Percentiles rank a stretch among this genome's conserved stretches.
phyloP scores from a whole-genome alignment of 1,284 basidiomycete genomes.

The Rhodofomes roseus region DNA sequence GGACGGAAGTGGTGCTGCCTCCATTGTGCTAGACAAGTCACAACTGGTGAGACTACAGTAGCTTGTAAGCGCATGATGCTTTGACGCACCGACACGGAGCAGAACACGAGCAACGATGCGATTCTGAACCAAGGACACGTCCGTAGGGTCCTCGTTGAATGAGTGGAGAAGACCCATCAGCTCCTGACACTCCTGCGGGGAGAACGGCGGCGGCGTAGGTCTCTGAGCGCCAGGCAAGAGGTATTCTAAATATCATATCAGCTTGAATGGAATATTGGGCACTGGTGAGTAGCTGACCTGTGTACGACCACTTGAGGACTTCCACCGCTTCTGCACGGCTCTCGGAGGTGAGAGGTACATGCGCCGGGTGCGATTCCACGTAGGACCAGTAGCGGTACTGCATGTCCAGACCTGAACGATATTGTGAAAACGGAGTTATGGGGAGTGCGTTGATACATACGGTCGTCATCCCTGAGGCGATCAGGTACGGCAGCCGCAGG shows the following conservation, averaged over 20 bases:
- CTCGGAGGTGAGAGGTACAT: slow-evolving; percentile 46
- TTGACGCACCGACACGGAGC: slow-evolving; percentile 59
- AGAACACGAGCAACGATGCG: slow-evolving; percentile 65
- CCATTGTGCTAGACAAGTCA: slow-evolving; percentile 52
- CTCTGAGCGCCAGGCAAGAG: slow-evolving; percentile 57
- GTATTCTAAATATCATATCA: slow-evolving; percentile 42
- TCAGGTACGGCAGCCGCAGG: slow-evolving; percentile 25
- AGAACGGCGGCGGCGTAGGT: slow-evolving; percentile 57
- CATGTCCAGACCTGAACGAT: slow-evolving; percentile 51
- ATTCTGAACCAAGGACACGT: slow-evolving; percentile 50
- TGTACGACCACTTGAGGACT: slow-evolving; percentile 71
- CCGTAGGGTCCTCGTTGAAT: slow-evolving; percentile 37
- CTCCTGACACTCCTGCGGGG: slow-evolving; percentile 70
- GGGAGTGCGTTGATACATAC: slow-evolving; percentile 38
- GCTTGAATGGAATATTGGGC: background rate
- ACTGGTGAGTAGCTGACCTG: slow-evolving; percentile 38
- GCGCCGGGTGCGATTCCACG: slow-evolving; percentile 71
- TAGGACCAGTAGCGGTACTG: slow-evolving; percentile 77
- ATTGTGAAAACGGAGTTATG: slow-evolving; percentile 11
- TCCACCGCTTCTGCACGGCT: slow-evolving; percentile 65
- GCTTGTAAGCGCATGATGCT: background rate
- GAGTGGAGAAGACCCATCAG: slow-evolving; percentile 57
- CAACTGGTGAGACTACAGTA: too few relatives aligned
- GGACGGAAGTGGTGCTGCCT: slow-evolving; percentile 66
- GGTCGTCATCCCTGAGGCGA: slow-evolving; percentile 39